phyloP scores from a whole-genome alignment of 495 filamentous ascomycete genomes.

The Trichoderma asperelloides region DNA sequence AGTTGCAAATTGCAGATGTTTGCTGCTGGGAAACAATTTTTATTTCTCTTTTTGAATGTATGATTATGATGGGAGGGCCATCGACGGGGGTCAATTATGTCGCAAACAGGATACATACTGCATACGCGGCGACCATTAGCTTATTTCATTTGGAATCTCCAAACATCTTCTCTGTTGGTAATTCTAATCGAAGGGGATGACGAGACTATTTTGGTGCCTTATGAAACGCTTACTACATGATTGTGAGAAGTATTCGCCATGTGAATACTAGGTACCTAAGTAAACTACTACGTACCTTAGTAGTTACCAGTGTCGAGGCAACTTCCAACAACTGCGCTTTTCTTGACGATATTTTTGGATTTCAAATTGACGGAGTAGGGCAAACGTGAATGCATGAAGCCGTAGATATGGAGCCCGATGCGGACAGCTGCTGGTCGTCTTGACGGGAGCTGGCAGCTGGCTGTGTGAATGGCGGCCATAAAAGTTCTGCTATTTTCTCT shows the following conservation, averaged over 20 bases:
- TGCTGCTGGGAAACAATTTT: neutral
- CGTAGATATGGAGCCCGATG: neutral
- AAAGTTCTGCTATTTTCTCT: too few relatives aligned
- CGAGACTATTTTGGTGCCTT: neutral
- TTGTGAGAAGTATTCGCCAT: too few relatives aligned
- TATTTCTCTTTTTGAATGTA: neutral
- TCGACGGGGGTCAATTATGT: neutral
- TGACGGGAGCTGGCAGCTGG: too few relatives aligned
- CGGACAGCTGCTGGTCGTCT: too few relatives aligned
- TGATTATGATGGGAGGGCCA: neutral
- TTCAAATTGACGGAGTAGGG: neutral
- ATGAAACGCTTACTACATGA: neutral
- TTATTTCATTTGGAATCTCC: neutral
- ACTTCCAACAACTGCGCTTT: too few relatives aligned
- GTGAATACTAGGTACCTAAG: too few relatives aligned
- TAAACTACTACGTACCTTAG: too few relatives aligned
- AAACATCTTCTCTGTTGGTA: neutral
- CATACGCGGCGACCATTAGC: neutral
- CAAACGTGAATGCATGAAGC: neutral
- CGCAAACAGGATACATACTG: neutral
- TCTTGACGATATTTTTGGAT: neutral
- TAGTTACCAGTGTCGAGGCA: too few relatives aligned
- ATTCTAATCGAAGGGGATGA: neutral
- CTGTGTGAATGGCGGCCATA: too few relatives aligned
- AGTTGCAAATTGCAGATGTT: neutral